Conservation (phyloP, 139 green algal genomes). For the Micractinium conductrix region DNA sequence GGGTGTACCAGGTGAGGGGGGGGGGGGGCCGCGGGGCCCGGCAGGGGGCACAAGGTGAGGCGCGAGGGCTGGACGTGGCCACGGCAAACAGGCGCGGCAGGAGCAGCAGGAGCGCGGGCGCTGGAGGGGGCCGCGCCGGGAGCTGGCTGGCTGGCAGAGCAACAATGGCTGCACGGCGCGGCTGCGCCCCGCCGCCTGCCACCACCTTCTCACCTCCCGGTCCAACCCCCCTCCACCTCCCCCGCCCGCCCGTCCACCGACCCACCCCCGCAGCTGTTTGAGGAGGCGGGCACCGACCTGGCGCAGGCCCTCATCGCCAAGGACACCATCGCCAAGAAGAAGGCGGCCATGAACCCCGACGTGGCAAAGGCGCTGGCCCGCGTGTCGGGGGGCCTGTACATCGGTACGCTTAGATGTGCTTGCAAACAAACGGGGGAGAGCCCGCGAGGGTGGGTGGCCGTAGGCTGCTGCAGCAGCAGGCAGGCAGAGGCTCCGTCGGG, state of each 20-base stretch:
- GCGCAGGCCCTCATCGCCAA: slow-evolving; percentile 86
- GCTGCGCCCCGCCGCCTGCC: too few relatives aligned
- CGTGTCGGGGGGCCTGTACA: slow-evolving; percentile 80
- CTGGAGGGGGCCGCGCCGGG: too few relatives aligned
- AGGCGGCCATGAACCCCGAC: slow-evolving; percentile 81
- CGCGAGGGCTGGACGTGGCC: neutral
- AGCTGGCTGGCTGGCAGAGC: too few relatives aligned
- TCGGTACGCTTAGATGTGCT: too few relatives aligned
- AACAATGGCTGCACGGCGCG: too few relatives aligned
- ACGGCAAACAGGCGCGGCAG: neutral
- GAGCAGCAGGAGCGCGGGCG: too few relatives aligned
- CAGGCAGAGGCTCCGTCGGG: too few relatives aligned
- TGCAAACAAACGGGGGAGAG: too few relatives aligned
- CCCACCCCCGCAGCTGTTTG: slow-evolving; percentile 77
- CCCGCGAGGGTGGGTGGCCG: too few relatives aligned
- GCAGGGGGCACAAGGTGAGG: slow-evolving; percentile 15
- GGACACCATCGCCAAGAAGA: slow-evolving; percentile 74
- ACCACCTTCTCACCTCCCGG: neutral
- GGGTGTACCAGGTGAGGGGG: slow-evolving; percentile 48
- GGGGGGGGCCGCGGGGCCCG: too few relatives aligned
- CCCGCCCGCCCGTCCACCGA: neutral
- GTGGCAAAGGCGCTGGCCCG: slow-evolving; percentile 88
- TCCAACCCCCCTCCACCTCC: neutral
- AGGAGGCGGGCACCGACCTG: slow-evolving; percentile 94
- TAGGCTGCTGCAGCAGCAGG: too few relatives aligned